Percentiles rank a stretch among this genome's conserved stretches.
Evolutionary conservation across 1,139 yeast genomes (phyloP).

Genomic region (Geotrichum macrosporum): DNA sequence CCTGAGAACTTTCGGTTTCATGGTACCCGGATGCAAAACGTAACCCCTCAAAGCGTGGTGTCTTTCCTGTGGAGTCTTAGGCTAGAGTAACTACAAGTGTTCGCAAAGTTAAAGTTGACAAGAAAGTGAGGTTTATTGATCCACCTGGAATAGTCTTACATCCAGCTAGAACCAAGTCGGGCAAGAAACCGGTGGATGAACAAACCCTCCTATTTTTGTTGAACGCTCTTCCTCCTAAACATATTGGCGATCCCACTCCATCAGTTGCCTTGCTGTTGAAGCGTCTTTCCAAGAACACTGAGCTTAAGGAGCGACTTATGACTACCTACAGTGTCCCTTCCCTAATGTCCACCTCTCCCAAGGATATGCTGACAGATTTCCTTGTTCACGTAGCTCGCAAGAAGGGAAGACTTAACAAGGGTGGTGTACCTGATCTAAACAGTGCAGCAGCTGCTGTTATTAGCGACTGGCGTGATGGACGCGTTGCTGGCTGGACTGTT

Average conservation of each 20-base stretch:
- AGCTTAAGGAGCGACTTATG: conserved; percentile 72
- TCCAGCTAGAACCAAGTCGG: conserved; percentile 48
- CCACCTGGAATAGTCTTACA: conserved; percentile 99
- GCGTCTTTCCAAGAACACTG: conserved; percentile 53
- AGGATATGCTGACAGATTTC: conserved; percentile 56
- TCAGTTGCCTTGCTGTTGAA: conserved; percentile 75
- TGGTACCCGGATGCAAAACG: too few species aligned
- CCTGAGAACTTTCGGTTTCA: too few species aligned
- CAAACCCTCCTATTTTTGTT: conserved; percentile 83
- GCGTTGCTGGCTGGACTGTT: conserved; percentile 83
- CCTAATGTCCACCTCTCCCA: conserved; percentile 49
- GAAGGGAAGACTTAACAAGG: conserved; percentile 86
- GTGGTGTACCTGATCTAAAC: conserved; percentile 86
- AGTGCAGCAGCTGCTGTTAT: conserved; percentile 80
- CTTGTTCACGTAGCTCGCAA: conserved; percentile 89
- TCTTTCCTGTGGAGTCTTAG: conserved; percentile 95
- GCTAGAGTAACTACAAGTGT: conserved; percentile 94
- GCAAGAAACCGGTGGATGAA: conserved; percentile 54
- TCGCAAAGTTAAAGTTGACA: conserved; percentile 89
- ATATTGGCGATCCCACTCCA: conserved; percentile 74
- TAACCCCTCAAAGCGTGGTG: conserved; percentile 48
- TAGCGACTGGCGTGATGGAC: conserved; percentile 97
- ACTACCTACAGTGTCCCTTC: conserved; percentile 75
- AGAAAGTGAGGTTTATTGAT: conserved; percentile 80
- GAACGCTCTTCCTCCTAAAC: conserved; percentile 87